These are phyloP conservation scores for Corrigiola litoralis DNA, from an alignment of 179 eudicot species.

Conservation along the genomic window DNA sequence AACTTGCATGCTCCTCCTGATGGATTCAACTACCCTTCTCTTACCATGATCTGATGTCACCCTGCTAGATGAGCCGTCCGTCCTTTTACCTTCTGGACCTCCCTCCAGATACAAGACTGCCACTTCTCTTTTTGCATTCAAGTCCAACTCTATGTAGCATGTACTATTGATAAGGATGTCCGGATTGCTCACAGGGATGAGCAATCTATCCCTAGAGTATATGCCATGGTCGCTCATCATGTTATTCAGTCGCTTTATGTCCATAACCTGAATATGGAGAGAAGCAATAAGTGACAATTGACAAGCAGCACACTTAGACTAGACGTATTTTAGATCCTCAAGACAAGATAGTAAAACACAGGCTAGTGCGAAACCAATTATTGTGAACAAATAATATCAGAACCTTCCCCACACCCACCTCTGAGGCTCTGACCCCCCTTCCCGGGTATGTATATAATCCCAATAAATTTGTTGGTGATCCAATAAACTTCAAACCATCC, in stretches of 20 bases:
- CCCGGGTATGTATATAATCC: too few species aligned
- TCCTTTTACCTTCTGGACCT: conserved; percentile 34
- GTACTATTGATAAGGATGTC: conserved; percentile 52
- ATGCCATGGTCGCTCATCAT: conserved; percentile 99
- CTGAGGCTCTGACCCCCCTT: too few species aligned
- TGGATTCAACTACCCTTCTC: conserved; percentile 68
- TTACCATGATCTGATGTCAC: conserved; percentile 49
- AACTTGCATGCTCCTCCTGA: conserved; percentile 88
- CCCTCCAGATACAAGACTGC: conserved; percentile 85
- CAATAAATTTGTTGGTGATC: too few species aligned
- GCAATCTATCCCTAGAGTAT: conserved; percentile 78
- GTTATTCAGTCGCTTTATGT: conserved; percentile 85
- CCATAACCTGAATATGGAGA: conserved; percentile 56
- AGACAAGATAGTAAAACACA: neutral
- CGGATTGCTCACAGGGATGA: conserved; percentile 68
- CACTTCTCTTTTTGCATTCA: conserved; percentile 82
- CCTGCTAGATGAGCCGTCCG: conserved; percentile 25
- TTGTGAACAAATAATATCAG: neutral
- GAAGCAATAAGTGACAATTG: neutral
- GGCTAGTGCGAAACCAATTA: neutral
- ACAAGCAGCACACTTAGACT: too few species aligned
- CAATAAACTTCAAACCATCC: neutral
- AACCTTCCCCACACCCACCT: too few species aligned
- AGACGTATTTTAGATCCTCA: neutral
- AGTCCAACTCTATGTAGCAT: conserved; percentile 87